phyloP scores from a whole-genome alignment of 1,139 yeast genomes.

The Candida tetrigidarum region DNA sequence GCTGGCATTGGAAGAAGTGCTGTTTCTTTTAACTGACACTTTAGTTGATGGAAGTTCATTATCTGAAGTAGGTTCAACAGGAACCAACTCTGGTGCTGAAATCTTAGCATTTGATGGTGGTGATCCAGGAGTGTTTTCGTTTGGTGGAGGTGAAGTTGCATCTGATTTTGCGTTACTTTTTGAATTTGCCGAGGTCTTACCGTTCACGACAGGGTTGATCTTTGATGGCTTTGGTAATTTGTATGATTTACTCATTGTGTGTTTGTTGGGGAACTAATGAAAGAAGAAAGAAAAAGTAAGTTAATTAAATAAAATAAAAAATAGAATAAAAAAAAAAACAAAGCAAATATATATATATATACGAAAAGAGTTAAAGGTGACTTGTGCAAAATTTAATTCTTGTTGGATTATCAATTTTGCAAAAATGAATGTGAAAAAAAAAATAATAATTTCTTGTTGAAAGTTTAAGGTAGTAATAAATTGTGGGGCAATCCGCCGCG shows the following conservation, averaged over 20 bases:
- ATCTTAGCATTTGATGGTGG: slow-evolving; percentile 6
- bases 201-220: not conserved
- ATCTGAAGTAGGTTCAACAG: slow-evolving; percentile 7
- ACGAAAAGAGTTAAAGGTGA: no score
- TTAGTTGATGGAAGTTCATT: slow-evolving; percentile 8
- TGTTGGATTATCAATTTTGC: slow-evolving; percentile 2
- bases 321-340: not conserved
- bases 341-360: no score
- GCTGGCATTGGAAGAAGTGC: slow-evolving; percentile 1
- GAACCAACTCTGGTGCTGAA: slow-evolving; percentile 10
- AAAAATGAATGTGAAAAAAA: slow-evolving; percentile 5
- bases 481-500: slow-evolving; percentile 4
- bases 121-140: not conserved
- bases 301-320: not conserved
- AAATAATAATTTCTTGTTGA: no score
- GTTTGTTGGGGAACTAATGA: not conserved
- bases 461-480: not conserved
- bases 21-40: slow-evolving; percentile 13
- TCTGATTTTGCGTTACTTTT: not conserved
- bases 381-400: not conserved
- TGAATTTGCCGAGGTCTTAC: slow-evolving; percentile 7
- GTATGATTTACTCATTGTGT: slow-evolving; percentile 4
- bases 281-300: not conserved
- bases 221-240: not conserved
- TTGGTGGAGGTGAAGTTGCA: not conserved